Percentiles rank a stretch among this genome's conserved stretches.
Conservation (phyloP, 2,329 filamentous ascomycete genomes). For the Tolypocladium ovalisporum region DNA sequence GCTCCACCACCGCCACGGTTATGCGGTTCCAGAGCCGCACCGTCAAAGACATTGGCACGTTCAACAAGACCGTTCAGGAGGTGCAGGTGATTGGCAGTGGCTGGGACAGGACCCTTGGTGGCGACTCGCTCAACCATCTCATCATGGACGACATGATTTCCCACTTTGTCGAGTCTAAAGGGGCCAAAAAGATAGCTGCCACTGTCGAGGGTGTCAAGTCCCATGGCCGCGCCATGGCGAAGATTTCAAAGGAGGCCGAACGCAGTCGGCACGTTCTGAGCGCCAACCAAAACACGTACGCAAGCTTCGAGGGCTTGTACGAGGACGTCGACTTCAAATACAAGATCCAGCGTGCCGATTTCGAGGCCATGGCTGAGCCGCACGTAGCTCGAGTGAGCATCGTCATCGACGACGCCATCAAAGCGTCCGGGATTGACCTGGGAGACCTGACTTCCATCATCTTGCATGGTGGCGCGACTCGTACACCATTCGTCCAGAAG, state of each 20-base stretch:
- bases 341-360: conserved; percentile 69
- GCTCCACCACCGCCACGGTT: conserved; percentile 82
- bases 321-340: conserved; percentile 92
- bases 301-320: conserved; percentile 79
- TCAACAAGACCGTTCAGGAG: conserved; percentile 95
- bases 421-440: conserved; percentile 60
- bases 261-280: conserved; percentile 80
- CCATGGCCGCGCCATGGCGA: conserved; percentile 78
- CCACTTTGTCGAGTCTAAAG: conserved; percentile 62
- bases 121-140: conserved; percentile 77
- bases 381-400: conserved; percentile 57
- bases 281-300: conserved; percentile 73
- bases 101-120: conserved; percentile 84
- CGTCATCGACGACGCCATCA: conserved; percentile 65
- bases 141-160: conserved; percentile 83
- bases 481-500: conserved; percentile 91
- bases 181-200: conserved; percentile 53
- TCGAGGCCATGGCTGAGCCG: conserved; percentile 64
- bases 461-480: conserved; percentile 78
- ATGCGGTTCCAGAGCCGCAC: conserved; percentile 79
- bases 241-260: conserved; percentile 88
- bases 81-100: conserved; percentile 78
- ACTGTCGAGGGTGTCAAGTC: conserved; percentile 52
- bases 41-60: conserved; percentile 85
- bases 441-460: conserved; percentile 80